A percentile compares a stretch with the other conserved stretches of the same genome.
These are phyloP conservation scores for Arthrobotrys entomopaga DNA, from an alignment of 2,329 filamentous ascomycete species.

Conservation along the genomic window DNA sequence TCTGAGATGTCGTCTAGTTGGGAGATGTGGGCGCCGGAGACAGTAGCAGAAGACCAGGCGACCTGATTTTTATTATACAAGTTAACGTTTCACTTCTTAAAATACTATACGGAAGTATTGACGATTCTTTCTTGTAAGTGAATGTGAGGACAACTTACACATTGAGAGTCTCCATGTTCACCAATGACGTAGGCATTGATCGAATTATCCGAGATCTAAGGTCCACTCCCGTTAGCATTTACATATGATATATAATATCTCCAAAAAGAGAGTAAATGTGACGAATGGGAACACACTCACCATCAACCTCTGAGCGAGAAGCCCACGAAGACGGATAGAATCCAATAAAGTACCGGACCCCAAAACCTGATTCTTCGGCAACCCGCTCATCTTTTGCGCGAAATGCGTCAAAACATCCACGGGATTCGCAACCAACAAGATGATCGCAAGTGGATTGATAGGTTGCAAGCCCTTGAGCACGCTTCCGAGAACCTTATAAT, in stretches of 20 bases:
- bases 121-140: no score
- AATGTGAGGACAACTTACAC: constrained; percentile 52
- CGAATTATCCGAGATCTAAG: constrained; percentile 59
- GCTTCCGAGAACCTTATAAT: constrained; percentile 59
- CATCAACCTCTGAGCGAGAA: constrained; percentile 45
- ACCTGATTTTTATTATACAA: constrained; percentile 38
- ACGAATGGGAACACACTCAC: constrained; percentile 14
- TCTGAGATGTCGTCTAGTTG: constrained; percentile 56
- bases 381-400: constrained; percentile 59
- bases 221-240: constrained; percentile 24
- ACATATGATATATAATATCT: constrained; percentile 7
- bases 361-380: constrained; percentile 60
- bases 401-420: constrained; percentile 61
- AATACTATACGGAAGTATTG: constrained; percentile 1
- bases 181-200: constrained; percentile 61
- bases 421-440: constrained; percentile 61
- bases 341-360: constrained; percentile 61
- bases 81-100: constrained; percentile 14
- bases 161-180: constrained; percentile 61
- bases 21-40: constrained; percentile 59
- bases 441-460: constrained; percentile 59
- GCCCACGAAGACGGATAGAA: constrained; percentile 59
- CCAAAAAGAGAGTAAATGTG: constrained; percentile 12
- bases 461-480: constrained; percentile 59
- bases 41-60: constrained; percentile 60